Conservation (phyloP, 441 rosid genomes). For the Mallotus japonicus region DNA sequence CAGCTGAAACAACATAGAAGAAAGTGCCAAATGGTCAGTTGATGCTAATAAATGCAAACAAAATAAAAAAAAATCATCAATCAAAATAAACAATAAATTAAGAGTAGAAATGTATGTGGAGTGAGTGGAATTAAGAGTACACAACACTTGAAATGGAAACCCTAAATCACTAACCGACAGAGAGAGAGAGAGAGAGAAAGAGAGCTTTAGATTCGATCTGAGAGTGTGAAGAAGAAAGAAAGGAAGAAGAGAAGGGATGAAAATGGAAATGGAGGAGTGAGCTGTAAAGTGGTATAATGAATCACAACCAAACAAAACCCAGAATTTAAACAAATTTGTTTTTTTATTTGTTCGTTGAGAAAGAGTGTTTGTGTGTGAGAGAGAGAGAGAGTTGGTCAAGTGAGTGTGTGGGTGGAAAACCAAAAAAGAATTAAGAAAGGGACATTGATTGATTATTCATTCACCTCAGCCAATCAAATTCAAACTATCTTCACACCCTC, state of each 20-base stretch:
- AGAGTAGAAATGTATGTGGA: too few relatives aligned
- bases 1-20: too few relatives aligned
- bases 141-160: too few relatives aligned
- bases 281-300: slow-evolving; percentile 33
- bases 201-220: slow-evolving; percentile 34
- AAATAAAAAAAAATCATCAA: too few relatives aligned
- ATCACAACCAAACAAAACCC: not conserved
- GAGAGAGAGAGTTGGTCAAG: not conserved
- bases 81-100: too few relatives aligned
- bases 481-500: not conserved
- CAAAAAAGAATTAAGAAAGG: slow-evolving; percentile 13
- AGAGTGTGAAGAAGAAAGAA: slow-evolving; percentile 28
- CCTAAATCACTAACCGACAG: not conserved
- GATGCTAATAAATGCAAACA: too few relatives aligned
- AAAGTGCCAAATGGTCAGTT: too few relatives aligned
- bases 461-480: slow-evolving; percentile 35
- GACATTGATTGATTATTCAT: not conserved
- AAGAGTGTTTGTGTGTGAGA: slow-evolving; percentile 6
- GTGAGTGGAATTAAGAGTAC: too few relatives aligned
- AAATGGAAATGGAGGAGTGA: slow-evolving; percentile 19
- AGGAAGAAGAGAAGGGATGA: not conserved
- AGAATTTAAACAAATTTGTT: not conserved
- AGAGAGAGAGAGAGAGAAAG: not conserved
- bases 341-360: not conserved
- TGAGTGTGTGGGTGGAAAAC: not conserved